A percentile compares a stretch with the other conserved stretches of the same genome.
Conservation (phyloP, 202 grass and related monocot genomes). For the Alloteropsis angusta region DNA sequence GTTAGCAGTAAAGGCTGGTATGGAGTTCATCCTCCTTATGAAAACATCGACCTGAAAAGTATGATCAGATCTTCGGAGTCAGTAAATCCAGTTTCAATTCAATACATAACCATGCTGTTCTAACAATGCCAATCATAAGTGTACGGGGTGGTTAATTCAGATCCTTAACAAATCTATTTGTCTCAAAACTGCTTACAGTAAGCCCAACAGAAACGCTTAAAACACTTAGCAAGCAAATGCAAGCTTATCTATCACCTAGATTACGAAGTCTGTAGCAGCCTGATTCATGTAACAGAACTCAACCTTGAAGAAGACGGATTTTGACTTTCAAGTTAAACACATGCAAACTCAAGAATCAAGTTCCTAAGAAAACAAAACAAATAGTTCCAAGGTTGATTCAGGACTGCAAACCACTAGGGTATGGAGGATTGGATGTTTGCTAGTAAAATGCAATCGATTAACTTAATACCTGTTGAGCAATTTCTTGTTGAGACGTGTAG, state of each 20-base stretch:
- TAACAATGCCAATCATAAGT: neutral
- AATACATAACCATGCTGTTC: neutral
- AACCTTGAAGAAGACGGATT: neutral
- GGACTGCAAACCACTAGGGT: neutral
- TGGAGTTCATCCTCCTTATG: conserved; percentile 83
- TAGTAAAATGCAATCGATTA: neutral
- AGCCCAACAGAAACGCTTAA: neutral
- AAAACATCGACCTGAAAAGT: conserved; percentile 80
- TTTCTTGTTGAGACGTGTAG: conserved; percentile 76
- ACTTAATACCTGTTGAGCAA: conserved; percentile 68
- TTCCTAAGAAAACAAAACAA: neutral
- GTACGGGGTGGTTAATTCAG: neutral
- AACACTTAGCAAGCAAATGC: neutral
- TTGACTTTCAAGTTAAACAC: neutral
- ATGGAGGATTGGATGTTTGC: neutral
- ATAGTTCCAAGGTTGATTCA: neutral
- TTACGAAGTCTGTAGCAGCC: neutral
- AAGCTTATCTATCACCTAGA: neutral
- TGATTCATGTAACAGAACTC: neutral
- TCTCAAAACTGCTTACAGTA: neutral
- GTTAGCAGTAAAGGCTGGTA: conserved; percentile 92
- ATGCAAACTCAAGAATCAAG: neutral
- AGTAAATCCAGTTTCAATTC: neutral
- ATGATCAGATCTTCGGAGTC: conserved; percentile 3
- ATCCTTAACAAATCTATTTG: neutral